Conservation (phyloP, 2,329 filamentous ascomycete genomes). For the Hypomyces rosellus region DNA sequence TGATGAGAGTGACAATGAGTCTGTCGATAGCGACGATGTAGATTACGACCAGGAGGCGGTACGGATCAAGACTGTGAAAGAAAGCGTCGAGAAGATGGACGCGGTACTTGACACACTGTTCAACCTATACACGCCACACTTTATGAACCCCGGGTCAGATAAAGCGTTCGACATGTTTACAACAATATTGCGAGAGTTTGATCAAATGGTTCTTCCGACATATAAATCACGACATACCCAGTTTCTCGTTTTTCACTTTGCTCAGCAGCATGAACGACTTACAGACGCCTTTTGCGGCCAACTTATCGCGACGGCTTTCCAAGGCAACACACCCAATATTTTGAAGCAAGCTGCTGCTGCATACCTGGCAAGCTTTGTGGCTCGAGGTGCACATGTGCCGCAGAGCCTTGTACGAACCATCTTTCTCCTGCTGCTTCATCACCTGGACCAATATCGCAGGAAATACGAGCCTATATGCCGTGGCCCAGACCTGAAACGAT, state of each 20-base stretch:
- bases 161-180: slow-evolving; percentile 68
- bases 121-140: slow-evolving; percentile 68
- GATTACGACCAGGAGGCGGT: slow-evolving; percentile 57
- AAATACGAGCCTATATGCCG: slow-evolving; percentile 68
- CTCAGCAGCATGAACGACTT: slow-evolving; percentile 70
- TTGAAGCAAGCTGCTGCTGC: slow-evolving; percentile 79
- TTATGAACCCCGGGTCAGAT: slow-evolving; percentile 61
- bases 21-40: slow-evolving; percentile 62
- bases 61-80: slow-evolving; percentile 65
- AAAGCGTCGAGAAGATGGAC: slow-evolving; percentile 87
- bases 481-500: slow-evolving; percentile 79
- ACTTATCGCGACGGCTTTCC: slow-evolving; percentile 45
- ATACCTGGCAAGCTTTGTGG: slow-evolving; percentile 91
- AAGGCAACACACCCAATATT: slow-evolving; percentile 63
- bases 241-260: slow-evolving; percentile 93
- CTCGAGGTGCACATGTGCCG: slow-evolving; percentile 77
- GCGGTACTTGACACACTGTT: slow-evolving; percentile 84
- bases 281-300: slow-evolving; percentile 78
- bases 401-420: slow-evolving; percentile 72
- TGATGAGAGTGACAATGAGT: slow-evolving; percentile 64
- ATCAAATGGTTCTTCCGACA: slow-evolving; percentile 80
- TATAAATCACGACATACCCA: slow-evolving; percentile 91
- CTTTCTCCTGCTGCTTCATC: slow-evolving; percentile 69
- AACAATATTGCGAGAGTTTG: slow-evolving; percentile 77
- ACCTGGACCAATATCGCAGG: slow-evolving; percentile 68